Evolutionary conservation across 331 rosid species (phyloP), one percentile per base, ranked within the genome.

Genomic region (Telfairia occidentalis): DNA sequence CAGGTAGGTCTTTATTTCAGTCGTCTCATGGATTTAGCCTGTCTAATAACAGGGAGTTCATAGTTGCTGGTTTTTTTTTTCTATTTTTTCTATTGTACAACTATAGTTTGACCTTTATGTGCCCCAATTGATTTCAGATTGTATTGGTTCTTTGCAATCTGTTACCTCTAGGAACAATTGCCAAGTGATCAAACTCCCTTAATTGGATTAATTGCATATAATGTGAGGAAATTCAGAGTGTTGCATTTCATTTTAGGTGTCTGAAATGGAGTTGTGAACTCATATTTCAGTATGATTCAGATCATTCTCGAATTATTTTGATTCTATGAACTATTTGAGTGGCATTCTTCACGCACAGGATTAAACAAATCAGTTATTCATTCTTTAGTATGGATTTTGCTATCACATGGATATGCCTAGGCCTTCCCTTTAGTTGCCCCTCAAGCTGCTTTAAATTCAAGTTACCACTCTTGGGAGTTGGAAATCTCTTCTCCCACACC

Each of bases 401-500:
- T 64, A 29, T 29, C 75, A 71, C 60, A 48, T 71, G 76, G n/a
- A 71, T 46, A 29, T 12, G 43, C 43, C 18, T 19, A 29, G 26
- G n/a, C 7, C 16, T 18, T 37, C 49, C 82, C 85, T 80, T 75
- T 49, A 49, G 65, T 70, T 78, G 18, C 26, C 45, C 29, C 30
- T 5, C 24, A 75, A 80, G 73, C 73, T 55, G 75, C 78, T 65
- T 79, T 61, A 16, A 40, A 72, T 16, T 23, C 6, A 52, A 72
- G 75, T 30, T 18, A 61, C 35, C 67, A 49, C 76, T 30, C 75
- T 71, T 29, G 28, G 45, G 76, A 30, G 34, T 71, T 71, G 28
- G 28, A 18, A 71, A 71, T 18, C 60, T 46, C 28, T 16, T 71
- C 59, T 16, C 42, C 26, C 53, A 29, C 24, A 29, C 26, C 59